Evolutionary conservation across 75 land plant species (phyloP).

Genomic region (Sequoia sempervirens): DNA sequence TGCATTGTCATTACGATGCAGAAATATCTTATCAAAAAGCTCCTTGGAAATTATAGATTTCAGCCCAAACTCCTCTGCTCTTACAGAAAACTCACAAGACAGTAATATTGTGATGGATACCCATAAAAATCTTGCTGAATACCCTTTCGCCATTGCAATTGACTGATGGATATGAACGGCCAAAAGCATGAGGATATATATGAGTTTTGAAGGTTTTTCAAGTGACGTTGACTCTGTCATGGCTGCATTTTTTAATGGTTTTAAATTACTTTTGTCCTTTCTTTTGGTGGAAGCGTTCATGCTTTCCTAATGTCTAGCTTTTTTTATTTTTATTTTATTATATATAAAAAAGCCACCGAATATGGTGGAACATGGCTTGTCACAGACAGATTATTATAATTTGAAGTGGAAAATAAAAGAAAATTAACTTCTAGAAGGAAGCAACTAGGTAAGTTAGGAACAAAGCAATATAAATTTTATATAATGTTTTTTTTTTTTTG

Average conservation of each 20-base stretch:
- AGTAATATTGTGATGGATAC: neutral
- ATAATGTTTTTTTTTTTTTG: too few species aligned
- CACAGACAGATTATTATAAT: too few species aligned
- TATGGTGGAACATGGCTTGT: too few species aligned
- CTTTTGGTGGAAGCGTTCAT: neutral
- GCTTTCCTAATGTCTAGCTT: too few species aligned
- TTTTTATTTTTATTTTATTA: too few species aligned
- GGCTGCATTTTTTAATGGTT: neutral
- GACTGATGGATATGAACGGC: neutral
- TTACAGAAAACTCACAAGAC: neutral
- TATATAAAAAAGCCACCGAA: too few species aligned
- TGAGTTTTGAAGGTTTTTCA: neutral
- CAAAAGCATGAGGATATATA: neutral
- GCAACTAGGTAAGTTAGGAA: too few species aligned
- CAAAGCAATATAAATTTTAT: too few species aligned
- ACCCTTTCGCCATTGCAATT: neutral
- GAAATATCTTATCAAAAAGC: slow-evolving; percentile 43
- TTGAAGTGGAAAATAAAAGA: too few species aligned
- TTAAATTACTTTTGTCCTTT: neutral
- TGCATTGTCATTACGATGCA: slow-evolving; percentile 54
- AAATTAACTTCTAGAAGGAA: too few species aligned
- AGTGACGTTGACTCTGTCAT: neutral
- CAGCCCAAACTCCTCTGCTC: neutral
- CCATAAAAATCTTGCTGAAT: neutral
- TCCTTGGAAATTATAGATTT: slow-evolving; percentile 25